phyloP scores from a whole-genome alignment of 495 filamentous ascomycete genomes.

The Hypoxylon rickii region DNA sequence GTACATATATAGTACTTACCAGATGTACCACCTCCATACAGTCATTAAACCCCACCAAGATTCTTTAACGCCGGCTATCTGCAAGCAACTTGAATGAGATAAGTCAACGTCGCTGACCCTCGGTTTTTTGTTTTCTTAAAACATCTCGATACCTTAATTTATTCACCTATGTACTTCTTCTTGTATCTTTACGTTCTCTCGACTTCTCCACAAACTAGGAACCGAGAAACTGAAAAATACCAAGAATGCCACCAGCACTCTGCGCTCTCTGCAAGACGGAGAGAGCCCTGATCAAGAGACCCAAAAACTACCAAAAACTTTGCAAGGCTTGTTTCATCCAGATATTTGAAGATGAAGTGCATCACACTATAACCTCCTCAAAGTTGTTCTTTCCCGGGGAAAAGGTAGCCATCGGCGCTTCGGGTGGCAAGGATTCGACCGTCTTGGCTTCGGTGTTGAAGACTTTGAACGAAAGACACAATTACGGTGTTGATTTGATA shows the following conservation, averaged over 20 bases:
- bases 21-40: background rate
- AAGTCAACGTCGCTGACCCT: constrained; percentile 2
- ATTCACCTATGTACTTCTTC: too few species aligned
- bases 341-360: constrained; percentile 90
- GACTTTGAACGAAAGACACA: constrained; percentile 86
- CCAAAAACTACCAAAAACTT: constrained; percentile 90
- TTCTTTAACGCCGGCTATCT: constrained; percentile 12
- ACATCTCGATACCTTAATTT: too few species aligned
- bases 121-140: background rate
- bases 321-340: constrained; percentile 86
- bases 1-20: constrained; percentile 1
- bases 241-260: constrained; percentile 54
- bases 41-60: constrained; percentile 21
- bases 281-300: constrained; percentile 86
- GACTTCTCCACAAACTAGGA: too few species aligned
- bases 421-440: constrained; percentile 96
- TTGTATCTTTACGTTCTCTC: background rate
- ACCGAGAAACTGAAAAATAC: background rate
- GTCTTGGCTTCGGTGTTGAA: constrained; percentile 94
- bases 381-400: constrained; percentile 83
- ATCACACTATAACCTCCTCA: constrained; percentile 83
- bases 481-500: constrained; percentile 83
- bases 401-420: constrained; percentile 90
- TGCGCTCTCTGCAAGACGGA: constrained; percentile 77
- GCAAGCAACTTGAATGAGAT: background rate